Base-by-base conservation (phyloP, 371 early-diverging fungal genomes). In the Rhizopus microsporus region DNA sequence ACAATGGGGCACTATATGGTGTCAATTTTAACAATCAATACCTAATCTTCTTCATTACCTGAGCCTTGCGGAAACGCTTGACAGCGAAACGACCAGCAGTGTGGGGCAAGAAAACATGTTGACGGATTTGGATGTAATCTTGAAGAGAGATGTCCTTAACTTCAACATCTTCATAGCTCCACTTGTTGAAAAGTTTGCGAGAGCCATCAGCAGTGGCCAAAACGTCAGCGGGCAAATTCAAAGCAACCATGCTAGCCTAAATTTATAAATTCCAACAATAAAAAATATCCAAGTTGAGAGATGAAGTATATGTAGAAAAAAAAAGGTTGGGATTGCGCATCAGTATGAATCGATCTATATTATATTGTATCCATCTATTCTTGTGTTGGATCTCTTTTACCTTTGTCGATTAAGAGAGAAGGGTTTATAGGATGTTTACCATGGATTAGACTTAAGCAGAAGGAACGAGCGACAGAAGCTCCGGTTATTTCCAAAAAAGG, bases 11-110 rank as follows among this genome's bases (percentile, higher is more conserved):
- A 98, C 91, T 93, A 72, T 39, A 39, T 0, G 39, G 15, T 39
- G 42, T 23, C 34, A 7, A 23, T 47, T 35, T n/a, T 35, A 35
- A 31, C 46, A 16, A 34, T 9, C 35, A 48, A 7, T 12, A 5
- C 33, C 8, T 49, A 49, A 9, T 32, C 40, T 61, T 23, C 2
- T 23, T 23, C 23, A 23, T 23, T 80, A 89, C 88, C 75, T 93
- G 96, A 65, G 96, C 96, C 91, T 98, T 98, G 77, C 98, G 89
- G 92, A 98, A 98, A 75, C 95, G 85, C 88, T 95, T 96, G 79
- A 88, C 80, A 75, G 96, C 95, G 84, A 94, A 97, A 76, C 99
- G 94, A 67, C 98, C 98, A 67, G 97, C 98, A 67, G 97, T 95
- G 93, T 98, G 99, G 69, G 97, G 96, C 69, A 96, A 83, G 88